These are phyloP conservation scores for Anthostomella pinea DNA, from an alignment of 2,329 filamentous ascomycete genomes.

Conservation along the genomic window DNA sequence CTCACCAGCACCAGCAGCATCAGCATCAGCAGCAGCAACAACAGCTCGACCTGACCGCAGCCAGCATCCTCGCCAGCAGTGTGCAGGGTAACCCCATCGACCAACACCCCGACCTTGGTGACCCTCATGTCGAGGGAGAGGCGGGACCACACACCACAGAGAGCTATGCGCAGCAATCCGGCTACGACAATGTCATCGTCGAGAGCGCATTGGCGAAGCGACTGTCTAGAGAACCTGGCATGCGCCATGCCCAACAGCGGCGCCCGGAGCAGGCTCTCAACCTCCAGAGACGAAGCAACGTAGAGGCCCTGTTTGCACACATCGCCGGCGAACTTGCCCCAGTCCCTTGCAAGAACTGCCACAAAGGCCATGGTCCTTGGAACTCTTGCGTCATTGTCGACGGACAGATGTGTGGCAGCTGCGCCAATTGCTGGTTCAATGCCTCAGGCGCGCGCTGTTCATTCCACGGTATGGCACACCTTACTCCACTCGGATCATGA, in stretches of 20 bases:
- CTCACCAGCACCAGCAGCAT: constrained; percentile 30
- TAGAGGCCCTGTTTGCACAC: constrained; percentile 57
- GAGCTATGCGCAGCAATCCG: constrained; percentile 44
- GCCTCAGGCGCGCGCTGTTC: constrained; percentile 58
- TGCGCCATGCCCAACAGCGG: constrained; percentile 51
- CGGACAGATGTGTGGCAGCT: constrained; percentile 60
- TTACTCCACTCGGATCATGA: not conserved
- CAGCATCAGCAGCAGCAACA: constrained; percentile 34
- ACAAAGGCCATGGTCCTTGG: constrained; percentile 60
- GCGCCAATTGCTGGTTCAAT: constrained; percentile 63
- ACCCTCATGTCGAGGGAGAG: constrained; percentile 20
- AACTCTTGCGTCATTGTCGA: constrained; percentile 56
- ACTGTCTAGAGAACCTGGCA: constrained; percentile 47
- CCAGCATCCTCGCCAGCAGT: constrained; percentile 31
- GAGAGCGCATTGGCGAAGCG: constrained; percentile 56
- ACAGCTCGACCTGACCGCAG: constrained; percentile 31
- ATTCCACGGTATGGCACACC: constrained; percentile 50
- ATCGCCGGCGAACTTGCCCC: constrained; percentile 49
- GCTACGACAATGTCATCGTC: constrained; percentile 45
- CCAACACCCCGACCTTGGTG: constrained; percentile 29
- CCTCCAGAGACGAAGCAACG: constrained; percentile 56
- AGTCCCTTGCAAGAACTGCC: constrained; percentile 57
- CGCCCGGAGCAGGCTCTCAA: constrained; percentile 54
- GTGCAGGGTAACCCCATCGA: constrained; percentile 30
- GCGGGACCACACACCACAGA: constrained; percentile 40